These are phyloP conservation scores for Pseudogymnoascus sp. DNA, from an alignment of 2,329 filamentous ascomycete species.

Conservation along the genomic window DNA sequence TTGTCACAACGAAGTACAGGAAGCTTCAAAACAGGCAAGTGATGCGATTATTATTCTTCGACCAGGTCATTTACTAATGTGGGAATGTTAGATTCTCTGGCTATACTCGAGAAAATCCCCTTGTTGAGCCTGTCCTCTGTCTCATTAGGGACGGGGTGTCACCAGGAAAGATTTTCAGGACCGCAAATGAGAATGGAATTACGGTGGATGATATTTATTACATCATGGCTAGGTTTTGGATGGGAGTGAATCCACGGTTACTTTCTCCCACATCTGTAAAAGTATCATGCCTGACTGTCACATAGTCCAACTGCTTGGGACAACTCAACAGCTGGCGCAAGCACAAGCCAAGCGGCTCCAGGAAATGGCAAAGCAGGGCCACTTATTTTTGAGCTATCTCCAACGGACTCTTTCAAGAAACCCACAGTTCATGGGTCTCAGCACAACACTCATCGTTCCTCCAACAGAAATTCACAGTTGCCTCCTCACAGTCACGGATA, in stretches of 20 bases:
- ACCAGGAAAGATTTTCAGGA: background rate
- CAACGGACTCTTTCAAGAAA: background rate
- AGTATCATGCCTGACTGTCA: background rate
- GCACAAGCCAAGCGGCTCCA: background rate
- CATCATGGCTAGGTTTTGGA: constrained; percentile 1
- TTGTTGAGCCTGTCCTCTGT: background rate
- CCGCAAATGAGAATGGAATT: background rate
- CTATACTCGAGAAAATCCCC: background rate
- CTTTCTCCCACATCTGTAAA: background rate
- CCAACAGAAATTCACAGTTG: background rate
- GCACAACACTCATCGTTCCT: background rate
- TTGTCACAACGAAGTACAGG: background rate
- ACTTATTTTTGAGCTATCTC: background rate
- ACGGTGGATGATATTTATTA: background rate
- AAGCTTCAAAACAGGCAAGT: background rate
- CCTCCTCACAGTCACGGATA: background rate
- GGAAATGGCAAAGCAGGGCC: background rate
- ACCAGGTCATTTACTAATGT: background rate
- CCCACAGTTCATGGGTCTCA: background rate
- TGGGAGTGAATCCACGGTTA: background rate
- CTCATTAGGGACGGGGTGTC: background rate
- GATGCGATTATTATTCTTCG: background rate
- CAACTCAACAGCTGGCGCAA: background rate
- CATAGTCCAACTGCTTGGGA: background rate
- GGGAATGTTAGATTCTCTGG: background rate